Evolutionary conservation across 2,329 filamentous ascomycete species (phyloP), one percentile per base, ranked within the genome.

Genomic region (Pyrenophora graminea): DNA sequence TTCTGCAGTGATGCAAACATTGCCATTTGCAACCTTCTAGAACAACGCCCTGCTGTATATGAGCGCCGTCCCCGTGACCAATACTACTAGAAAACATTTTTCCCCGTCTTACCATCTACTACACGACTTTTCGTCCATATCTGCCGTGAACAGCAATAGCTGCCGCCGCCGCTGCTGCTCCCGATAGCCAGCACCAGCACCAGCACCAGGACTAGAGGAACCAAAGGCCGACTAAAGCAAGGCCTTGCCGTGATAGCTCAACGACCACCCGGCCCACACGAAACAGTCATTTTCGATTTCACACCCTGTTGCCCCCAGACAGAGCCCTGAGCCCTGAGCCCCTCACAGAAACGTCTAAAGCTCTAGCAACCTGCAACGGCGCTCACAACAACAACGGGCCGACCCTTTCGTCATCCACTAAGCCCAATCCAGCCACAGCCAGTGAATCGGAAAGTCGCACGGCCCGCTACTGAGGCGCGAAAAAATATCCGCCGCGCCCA

Each of bases 331-430:
- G 19, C 19, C 19, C 19, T 5, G 19, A 46, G 34, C 38, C 45
- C 38, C 45, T 45, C 47, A 34, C 39, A 17, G 23, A 46, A 42
- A 18, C 13, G 19, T 33, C 31, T 33, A 27, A 43, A 46, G 45
- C 49, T 52, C 52, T 41, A 39, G 36, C 45, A 55, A 53, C 55
- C 39, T 37, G 36, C 45, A 55, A 53, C 55, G 44, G 45, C 48
- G 45, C 53, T 64, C 58, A 56, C 55, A 56, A 48, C 53, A 58
- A 59, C 55, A 59, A 62, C 66, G 67, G 67, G 64, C 68, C 67
- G 67, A 60, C 51, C 68, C 67, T 64, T 68, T 67, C 61, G 63
- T 70, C 68, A 67, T 62, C 56, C 54, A 51, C 62, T 66, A 62
- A 54, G 38, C 62, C 60, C 31, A 44, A 65, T 65, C 56, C 46